Conservation (phyloP, 371 early-diverging fungal species). For the Rhizomucor miehei region DNA sequence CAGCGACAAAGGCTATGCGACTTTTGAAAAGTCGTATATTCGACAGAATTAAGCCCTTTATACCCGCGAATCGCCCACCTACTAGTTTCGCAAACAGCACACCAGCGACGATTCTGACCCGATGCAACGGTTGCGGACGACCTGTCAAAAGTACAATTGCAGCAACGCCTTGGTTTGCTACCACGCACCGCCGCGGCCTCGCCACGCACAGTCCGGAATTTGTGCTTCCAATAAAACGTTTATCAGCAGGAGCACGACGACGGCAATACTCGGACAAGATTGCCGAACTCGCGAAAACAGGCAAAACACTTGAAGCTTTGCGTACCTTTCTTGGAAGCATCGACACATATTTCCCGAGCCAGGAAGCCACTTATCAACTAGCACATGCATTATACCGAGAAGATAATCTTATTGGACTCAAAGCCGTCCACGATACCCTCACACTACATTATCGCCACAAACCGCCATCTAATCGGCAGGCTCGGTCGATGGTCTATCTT, state of each 20-base stretch:
- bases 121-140: no score
- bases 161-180: no score
- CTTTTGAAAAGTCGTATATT: no score
- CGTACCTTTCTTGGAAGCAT: conserved; percentile 5
- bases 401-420: conserved; percentile 14
- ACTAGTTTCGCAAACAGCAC: no score
- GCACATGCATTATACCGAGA: conserved; percentile 9
- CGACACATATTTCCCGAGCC: conserved; percentile 7
- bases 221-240: no score
- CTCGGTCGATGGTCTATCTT: conserved; percentile 14
- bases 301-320: not conserved
- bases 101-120: no score
- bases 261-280: not conserved
- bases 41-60: no score
- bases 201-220: no score
- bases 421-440: conserved; percentile 19
- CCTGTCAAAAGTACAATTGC: no score
- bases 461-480: conserved; percentile 8
- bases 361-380: conserved; percentile 18
- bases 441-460: conserved; percentile 3
- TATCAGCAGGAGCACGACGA: not conserved
- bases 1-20: no score
- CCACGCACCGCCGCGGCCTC: no score
- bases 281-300: not conserved
- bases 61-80: no score